These are phyloP conservation scores for Calonectria multiphialidica DNA, from an alignment of 2,329 filamentous ascomycete genomes.

Conservation along the genomic window DNA sequence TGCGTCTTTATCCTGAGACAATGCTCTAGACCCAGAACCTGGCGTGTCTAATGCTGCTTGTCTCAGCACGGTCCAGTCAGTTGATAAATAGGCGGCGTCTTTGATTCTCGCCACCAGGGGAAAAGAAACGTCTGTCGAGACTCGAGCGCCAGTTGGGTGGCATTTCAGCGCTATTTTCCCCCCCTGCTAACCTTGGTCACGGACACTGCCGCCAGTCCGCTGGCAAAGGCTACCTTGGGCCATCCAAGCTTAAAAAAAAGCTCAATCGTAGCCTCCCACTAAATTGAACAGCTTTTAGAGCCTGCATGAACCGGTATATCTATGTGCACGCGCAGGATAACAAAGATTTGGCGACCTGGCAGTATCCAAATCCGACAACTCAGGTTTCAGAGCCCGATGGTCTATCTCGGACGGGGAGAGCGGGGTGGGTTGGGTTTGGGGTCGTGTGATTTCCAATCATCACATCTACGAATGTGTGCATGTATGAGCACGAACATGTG, in stretches of 20 bases:
- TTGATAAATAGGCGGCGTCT: neutral
- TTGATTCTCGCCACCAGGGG: too few relatives aligned
- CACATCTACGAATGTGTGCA: too few relatives aligned
- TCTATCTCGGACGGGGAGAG: too few relatives aligned
- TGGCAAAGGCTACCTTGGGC: neutral
- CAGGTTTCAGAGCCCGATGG: too few relatives aligned
- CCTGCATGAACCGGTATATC: neutral
- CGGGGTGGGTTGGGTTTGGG: too few relatives aligned
- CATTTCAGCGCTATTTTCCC: too few relatives aligned
- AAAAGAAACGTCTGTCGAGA: too few relatives aligned
- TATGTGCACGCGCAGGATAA: neutral
- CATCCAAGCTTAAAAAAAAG: neutral
- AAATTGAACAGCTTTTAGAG: neutral
- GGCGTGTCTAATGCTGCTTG: neutral
- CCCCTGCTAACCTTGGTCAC: too few relatives aligned
- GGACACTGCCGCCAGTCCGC: neutral
- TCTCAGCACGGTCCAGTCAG: neutral
- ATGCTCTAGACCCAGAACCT: neutral
- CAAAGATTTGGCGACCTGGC: neutral
- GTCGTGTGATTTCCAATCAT: too few relatives aligned
- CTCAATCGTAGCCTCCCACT: neutral
- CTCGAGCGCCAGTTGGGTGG: too few relatives aligned
- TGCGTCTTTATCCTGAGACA: neutral
- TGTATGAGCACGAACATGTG: too few relatives aligned
- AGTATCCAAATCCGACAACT: neutral